Conservation (phyloP, 139 green algal genomes). For the Eudorina sp. region DNA sequence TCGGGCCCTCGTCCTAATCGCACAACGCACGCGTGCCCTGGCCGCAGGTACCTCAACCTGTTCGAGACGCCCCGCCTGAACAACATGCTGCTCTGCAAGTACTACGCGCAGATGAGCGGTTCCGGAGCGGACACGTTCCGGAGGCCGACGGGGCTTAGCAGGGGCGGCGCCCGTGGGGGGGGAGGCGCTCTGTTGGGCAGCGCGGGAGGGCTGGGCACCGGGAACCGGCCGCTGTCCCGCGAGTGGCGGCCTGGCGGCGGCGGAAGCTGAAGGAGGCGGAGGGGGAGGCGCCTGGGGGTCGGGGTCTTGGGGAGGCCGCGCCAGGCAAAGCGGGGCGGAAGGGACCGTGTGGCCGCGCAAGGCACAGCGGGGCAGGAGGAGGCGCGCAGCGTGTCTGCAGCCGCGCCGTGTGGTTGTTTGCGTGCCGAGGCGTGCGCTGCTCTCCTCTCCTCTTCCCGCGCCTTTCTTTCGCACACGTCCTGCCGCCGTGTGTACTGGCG, state of each 20-base stretch:
- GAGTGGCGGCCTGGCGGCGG: constrained; percentile 18
- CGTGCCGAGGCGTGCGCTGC: not conserved
- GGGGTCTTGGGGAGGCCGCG: not conserved
- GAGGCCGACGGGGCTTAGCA: not conserved
- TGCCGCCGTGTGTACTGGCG: too few relatives aligned
- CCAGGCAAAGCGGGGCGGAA: not conserved
- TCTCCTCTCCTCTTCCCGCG: too few relatives aligned
- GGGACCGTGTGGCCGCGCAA: not conserved
- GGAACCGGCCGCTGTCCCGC: not conserved
- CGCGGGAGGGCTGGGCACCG: not conserved
- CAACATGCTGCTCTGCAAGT: constrained; percentile 66
- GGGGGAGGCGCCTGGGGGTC: not conserved
- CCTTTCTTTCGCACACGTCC: too few relatives aligned
- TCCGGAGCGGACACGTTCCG: not conserved
- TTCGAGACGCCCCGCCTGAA: constrained; percentile 60
- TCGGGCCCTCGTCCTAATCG: too few relatives aligned
- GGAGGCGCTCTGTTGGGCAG: not conserved
- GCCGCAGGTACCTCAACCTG: constrained; percentile 58
- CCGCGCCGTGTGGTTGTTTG: too few relatives aligned
- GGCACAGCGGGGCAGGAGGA: not conserved
- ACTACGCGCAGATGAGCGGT: constrained; percentile 52
- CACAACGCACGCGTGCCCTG: not conserved
- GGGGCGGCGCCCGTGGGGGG: not conserved
- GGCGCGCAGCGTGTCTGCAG: too few relatives aligned
- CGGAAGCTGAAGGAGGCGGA: not conserved